Conservation (phyloP, 306 rosid genomes). For the Cicer judaicum region DNA sequence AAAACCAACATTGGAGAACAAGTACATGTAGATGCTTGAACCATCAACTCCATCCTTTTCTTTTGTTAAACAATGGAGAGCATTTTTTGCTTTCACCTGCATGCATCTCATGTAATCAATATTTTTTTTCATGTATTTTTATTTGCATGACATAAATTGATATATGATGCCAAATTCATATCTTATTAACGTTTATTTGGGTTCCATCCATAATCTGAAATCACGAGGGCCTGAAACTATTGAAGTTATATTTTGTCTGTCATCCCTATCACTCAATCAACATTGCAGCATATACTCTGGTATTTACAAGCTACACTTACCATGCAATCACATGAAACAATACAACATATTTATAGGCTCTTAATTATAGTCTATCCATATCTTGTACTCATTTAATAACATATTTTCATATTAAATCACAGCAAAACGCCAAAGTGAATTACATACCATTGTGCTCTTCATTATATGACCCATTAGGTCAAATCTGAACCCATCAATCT, state of each 20-base stretch:
- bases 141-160: constrained; percentile 27
- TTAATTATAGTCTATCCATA: constrained; percentile 9
- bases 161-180: constrained; percentile 21
- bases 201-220: constrained; percentile 31
- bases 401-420: constrained; percentile 16
- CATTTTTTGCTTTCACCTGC: constrained; percentile 74
- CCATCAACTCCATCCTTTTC: constrained; percentile 84
- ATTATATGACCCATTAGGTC: constrained; percentile 98
- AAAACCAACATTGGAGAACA: constrained; percentile 47
- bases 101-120: constrained; percentile 45
- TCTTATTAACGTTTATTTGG: constrained; percentile 23
- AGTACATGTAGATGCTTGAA: constrained; percentile 84
- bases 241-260: constrained; percentile 20
- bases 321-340: constrained; percentile 9
- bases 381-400: constrained; percentile 28
- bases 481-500: constrained; percentile 98
- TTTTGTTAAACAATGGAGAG: constrained; percentile 63
- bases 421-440: constrained; percentile 40
- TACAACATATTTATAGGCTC: constrained; percentile 22
- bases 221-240: constrained; percentile 14
- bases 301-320: constrained; percentile 11
- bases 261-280: constrained; percentile 22
- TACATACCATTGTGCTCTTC: constrained; percentile 91
- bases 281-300: constrained; percentile 14
- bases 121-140: constrained; percentile 9